These are phyloP conservation scores for Sistotremastrum suecicum DNA, from an alignment of 768 basidiomycete genomes.

Conservation along the genomic window DNA sequence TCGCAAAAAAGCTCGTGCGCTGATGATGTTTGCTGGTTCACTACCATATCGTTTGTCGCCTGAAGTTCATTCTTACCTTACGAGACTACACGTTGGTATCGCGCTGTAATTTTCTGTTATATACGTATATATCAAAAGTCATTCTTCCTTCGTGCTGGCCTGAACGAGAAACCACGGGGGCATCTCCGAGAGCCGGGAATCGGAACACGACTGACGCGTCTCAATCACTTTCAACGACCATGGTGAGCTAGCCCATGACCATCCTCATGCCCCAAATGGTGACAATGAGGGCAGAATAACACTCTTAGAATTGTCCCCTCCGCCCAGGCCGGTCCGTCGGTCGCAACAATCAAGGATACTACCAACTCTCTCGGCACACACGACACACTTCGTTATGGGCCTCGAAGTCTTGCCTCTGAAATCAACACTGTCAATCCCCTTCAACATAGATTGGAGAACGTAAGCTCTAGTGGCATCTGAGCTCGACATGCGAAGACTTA, in stretches of 20 bases:
- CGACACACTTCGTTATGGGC: conserved; percentile 78
- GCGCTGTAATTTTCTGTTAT: conserved; percentile 33
- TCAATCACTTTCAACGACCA: no score
- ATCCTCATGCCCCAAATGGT: no score
- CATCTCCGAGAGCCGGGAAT: no score
- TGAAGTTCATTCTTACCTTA: conserved; percentile 81
- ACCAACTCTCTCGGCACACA: conserved; percentile 72
- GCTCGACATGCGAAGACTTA: neutral
- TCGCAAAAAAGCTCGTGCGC: conserved; percentile 66
- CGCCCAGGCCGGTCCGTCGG: conserved; percentile 25
- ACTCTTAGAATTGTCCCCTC: conserved; percentile 56
- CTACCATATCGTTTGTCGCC: conserved; percentile 82
- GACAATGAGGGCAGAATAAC: neutral
- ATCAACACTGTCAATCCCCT: conserved; percentile 46
- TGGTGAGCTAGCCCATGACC: no score
- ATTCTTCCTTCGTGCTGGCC: no score
- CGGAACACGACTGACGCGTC: no score
- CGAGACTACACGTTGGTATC: conserved; percentile 75
- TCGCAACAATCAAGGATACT: conserved; percentile 53
- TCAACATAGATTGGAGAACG: conserved; percentile 63
- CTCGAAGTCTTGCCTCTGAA: conserved; percentile 66
- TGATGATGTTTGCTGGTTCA: conserved; percentile 83
- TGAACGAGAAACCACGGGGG: no score
- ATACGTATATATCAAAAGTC: no score
- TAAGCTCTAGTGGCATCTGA: conserved; percentile 20